Evolutionary conservation across 2,329 filamentous ascomycete genomes (phyloP), one percentile per base, ranked within the genome.

Genomic region (Calonectria pauciramosa): DNA sequence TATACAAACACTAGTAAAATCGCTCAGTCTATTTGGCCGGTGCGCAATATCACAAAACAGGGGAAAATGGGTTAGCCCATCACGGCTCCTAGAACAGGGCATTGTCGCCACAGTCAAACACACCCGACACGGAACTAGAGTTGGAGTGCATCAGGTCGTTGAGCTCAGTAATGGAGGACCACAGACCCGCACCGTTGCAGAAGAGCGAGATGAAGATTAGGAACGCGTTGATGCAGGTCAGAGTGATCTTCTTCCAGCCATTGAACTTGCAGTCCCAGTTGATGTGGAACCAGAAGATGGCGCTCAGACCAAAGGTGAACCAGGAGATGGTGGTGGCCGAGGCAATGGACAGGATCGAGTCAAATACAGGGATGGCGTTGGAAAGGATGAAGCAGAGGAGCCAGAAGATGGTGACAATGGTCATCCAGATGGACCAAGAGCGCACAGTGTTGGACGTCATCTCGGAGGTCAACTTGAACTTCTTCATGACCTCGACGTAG

Each of bases 251-350:
- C 67, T 74, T 80, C 80, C 77, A 79, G 70, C 70, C 78, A 63
- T 64, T 78, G 60, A 83, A 82, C 65, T 81, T 79, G 52, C 80
- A 73, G 63, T 81, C 76, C 83, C 83, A 83, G 81, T 85, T 84
- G 72, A 84, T 80, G 77, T 83, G 82, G 78, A 85, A 82, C 84
- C 83, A 85, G 73, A 84, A 83, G 54, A 85, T 76, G 73, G 77
- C 83, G 66, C 80, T 82, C 79, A 85, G 80, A 68, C 84, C 83
- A 77, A 85, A 85, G 34, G 84, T 84, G 76, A 84, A 84, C 84
- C 84, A 85, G 0, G 83, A 82, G 65, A 85, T 82, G 73, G 83
- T 82, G 34, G 83, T 84, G 18, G 84, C 84, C 6, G 82, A 84
- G 30, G 84, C 82, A 52, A 85, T 84, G 36, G 82, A 81, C 49